Base-by-base conservation (phyloP, 768 basidiomycete genomes). In the Mycena maculata region DNA sequence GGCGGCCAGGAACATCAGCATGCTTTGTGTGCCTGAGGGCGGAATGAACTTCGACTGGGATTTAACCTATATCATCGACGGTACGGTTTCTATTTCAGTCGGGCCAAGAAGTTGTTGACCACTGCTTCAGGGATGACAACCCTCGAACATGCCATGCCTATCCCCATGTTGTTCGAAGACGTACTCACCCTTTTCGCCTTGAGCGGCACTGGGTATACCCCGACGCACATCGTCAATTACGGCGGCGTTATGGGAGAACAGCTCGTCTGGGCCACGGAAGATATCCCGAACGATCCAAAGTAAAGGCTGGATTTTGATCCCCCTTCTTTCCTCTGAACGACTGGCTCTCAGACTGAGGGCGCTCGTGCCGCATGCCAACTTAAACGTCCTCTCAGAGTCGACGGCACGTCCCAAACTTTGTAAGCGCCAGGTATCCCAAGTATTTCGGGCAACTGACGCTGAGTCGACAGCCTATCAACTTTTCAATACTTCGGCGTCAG, bases 1-100 rank as follows among this genome's bases (percentile, higher is more conserved):
- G 15, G 87, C 87, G 39, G 90, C 90, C 13, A 82, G 83, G 36
- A 85, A 90, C 65, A 73, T 92, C 45, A 84, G 83, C 38, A 90
- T 92, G 90, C 80, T 90, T 15, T 91, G 90, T 64, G 87, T 92
- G 6, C 91, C 91, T 0, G 91, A 92, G 76, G 91, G 91, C 41
- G 92, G 92, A 11, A 91, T 92, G 91, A 91, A 90, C 72, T 87
- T 83, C 30, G 91, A 93, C 71, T 93, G 92, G 92, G 91, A 92
- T 71, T 76, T 88, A 69, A 91, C 92, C 0, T 93, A 92, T 70
- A 91, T 92, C 60, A 78, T 91, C n/a, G 92, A 93, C 71, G 92
- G 91, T 88, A 64, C 64, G 79, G 39, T 39, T 38, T 33, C 8
- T 38, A 38, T 23, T 36, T 50, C 2, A 20, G 6, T 4, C 1